phyloP scores from a whole-genome alignment of 139 green algal genomes.

The Mychonastes homosphaera region DNA sequence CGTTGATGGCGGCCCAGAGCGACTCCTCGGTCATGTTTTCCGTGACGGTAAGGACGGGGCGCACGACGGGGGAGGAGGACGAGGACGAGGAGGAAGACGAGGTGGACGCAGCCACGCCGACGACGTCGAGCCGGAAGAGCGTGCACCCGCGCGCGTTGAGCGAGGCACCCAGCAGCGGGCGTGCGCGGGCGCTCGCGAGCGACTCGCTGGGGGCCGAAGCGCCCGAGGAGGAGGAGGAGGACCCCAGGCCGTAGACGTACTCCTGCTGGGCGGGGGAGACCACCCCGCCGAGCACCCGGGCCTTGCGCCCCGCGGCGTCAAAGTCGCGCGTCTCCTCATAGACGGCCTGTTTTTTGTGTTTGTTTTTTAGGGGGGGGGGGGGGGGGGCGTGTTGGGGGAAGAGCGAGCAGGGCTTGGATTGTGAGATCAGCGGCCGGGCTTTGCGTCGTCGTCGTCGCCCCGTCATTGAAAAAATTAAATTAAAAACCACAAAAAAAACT shows the following conservation, averaged over 20 bases:
- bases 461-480: too few relatives aligned
- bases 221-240: not conserved
- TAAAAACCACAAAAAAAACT: not conserved
- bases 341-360: slow-evolving; percentile 28
- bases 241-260: slow-evolving; percentile 39
- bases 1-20: slow-evolving; percentile 32
- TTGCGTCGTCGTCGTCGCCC: not conserved
- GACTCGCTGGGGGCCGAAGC: too few relatives aligned
- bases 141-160: too few relatives aligned
- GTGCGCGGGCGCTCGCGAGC: too few relatives aligned
- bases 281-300: slow-evolving; percentile 42
- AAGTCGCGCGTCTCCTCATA: slow-evolving; percentile 37
- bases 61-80: too few relatives aligned
- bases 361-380: not conserved
- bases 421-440: not conserved
- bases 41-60: too few relatives aligned
- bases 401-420: not conserved
- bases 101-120: too few relatives aligned
- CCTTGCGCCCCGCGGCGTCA: slow-evolving; percentile 35
- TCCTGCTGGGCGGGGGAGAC: slow-evolving; percentile 47
- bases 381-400: not conserved
- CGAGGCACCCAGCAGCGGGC: too few relatives aligned
- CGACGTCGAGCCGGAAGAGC: too few relatives aligned
- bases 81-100: too few relatives aligned
- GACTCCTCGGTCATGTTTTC: too few relatives aligned